Evolutionary conservation across 176 grass and related monocot species (phyloP).

Genomic region (Themeda triandra): DNA sequence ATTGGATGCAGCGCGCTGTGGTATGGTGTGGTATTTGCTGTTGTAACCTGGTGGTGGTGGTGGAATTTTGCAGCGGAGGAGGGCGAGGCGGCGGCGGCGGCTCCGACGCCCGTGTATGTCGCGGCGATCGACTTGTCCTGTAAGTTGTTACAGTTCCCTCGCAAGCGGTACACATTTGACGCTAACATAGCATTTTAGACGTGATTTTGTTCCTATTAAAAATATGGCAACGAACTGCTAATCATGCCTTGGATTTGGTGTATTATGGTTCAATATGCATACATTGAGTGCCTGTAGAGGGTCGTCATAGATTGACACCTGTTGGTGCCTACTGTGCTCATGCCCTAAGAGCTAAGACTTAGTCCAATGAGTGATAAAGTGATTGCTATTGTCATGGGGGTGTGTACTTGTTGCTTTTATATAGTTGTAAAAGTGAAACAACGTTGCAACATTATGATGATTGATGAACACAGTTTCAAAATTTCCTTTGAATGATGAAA

Average conservation of each 20-base stretch:
- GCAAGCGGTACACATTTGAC: background rate
- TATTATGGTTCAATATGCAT: background rate
- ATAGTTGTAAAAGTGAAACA: background rate
- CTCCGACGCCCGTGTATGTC: constrained; percentile 74
- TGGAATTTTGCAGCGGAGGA: constrained; percentile 43
- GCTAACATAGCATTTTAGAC: background rate
- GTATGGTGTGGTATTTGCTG: background rate
- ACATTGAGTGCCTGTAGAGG: background rate
- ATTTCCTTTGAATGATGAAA: background rate
- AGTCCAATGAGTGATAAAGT: background rate
- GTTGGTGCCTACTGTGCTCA: background rate
- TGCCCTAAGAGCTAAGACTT: background rate
- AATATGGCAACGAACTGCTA: background rate
- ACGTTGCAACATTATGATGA: background rate
- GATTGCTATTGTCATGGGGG: background rate
- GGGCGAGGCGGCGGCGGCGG: constrained; percentile 22
- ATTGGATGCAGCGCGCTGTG: background rate
- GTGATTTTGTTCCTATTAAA: background rate
- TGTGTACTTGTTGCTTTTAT: background rate
- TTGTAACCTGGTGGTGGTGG: constrained; percentile 4
- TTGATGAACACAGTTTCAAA: background rate
- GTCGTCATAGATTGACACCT: background rate
- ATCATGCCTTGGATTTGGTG: background rate
- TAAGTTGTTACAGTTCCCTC: constrained; percentile 41
- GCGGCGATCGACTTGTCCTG: constrained; percentile 83